Base-by-base conservation (phyloP, 108 stramenopile genomes). In the Cyclotella atomus region DNA sequence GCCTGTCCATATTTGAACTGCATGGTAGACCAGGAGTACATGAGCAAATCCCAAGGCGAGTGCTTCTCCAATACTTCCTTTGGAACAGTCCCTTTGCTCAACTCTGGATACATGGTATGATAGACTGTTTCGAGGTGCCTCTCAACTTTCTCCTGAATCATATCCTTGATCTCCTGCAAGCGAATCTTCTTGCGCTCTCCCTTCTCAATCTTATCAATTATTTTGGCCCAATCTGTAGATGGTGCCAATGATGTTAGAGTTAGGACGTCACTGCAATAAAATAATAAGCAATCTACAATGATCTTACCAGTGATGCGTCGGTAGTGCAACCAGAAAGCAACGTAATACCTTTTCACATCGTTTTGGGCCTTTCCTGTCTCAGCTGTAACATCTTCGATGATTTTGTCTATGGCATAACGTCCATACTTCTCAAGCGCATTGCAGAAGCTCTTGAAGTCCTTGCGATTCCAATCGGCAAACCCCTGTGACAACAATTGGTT, bases 121-220 rank as follows among this genome's bases (percentile, higher is more conserved):
- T 85, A 88, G 65, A 92, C 77, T 20, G 97, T 90, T 84, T 98
- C 89, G 7, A 95, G 78, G 67, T 99, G 97, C n/a, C 97, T 76
- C 72, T 98, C 97, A 4, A 96, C 88, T 61, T 95, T 97, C 23
- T 90, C 89, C 67, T 96, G 95, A 64, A 99, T 98, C 12, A 96
- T 85, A 64, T 98, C 96, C 20, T 95, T 82, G 70, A 97, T 96
- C 57, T 96, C 88, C 46, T 89, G 89, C 41, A 90, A 81, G 14
- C 97, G 89, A 34, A 82, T 68, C 56, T 94, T 92, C 63, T 96
- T 95, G 38, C 82, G 83, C 76, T 99, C 97, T 9, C 97, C 97
- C 54, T 85, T 87, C 47, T 95, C 93, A 73, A 98, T 87, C 68
- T 84, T 84, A 45, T 97, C 97, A 62, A 96, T 70, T 38, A 98